Evolutionary conservation across 2,329 filamentous ascomycete genomes (phyloP).

Genomic region (Microdochium bolleyi): DNA sequence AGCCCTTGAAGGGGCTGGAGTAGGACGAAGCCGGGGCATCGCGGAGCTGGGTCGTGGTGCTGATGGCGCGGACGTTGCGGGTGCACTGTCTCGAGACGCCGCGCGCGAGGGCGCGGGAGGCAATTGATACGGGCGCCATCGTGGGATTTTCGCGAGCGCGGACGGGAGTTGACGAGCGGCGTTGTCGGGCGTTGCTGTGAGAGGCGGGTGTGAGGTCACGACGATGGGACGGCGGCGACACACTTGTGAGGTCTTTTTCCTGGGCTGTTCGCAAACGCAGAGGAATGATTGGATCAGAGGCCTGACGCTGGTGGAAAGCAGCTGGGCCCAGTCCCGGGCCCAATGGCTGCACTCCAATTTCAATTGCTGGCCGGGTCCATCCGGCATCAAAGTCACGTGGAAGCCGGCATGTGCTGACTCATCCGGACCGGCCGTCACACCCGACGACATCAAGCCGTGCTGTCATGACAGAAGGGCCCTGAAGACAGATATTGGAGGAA

Average conservation of each 20-base stretch:
- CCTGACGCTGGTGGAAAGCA: background rate
- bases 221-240: slow-evolving; percentile 5
- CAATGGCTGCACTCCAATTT: background rate
- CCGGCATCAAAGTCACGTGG: background rate
- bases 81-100: slow-evolving; percentile 32
- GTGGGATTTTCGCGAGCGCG: slow-evolving; percentile 10
- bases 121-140: slow-evolving; percentile 63
- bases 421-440: too few relatives aligned
- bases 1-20: slow-evolving; percentile 58
- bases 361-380: background rate
- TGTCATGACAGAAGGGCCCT: background rate
- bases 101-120: slow-evolving; percentile 64
- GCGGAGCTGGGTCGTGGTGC: slow-evolving; percentile 42
- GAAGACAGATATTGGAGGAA: too few relatives aligned
- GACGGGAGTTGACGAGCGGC: background rate
- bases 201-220: background rate
- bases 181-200: slow-evolving; percentile 4
- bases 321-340: background rate
- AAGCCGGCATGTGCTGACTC: background rate
- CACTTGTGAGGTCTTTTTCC: slow-evolving; percentile 11
- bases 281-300: background rate
- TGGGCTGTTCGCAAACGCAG: slow-evolving; percentile 3
- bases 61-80: slow-evolving; percentile 43
- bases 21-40: slow-evolving; percentile 37
- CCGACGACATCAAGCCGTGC: background rate